Evolutionary conservation across 1,284 basidiomycete species (phyloP), one percentile per base, ranked within the genome.

Genomic region (Marasmius sp.): DNA sequence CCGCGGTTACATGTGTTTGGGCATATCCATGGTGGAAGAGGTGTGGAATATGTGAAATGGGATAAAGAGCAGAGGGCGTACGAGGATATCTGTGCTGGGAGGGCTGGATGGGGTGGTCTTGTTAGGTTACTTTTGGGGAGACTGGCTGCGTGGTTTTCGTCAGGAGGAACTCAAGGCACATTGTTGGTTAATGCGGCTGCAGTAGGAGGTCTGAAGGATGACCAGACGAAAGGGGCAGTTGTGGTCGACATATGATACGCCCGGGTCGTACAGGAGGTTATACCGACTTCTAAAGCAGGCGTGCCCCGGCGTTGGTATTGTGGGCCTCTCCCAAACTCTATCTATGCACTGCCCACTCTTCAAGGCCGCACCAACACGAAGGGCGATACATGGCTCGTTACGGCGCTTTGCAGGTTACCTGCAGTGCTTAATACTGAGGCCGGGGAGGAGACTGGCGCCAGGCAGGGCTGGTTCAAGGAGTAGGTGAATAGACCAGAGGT

Each of bases 391-490:
- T 90, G 87, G 88, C 70, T 90, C 36, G 82, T 85, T n/a, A 88
- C 88, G 2, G 89, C 80, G 2, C 83, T 93, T 6, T 91, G 91
- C 71, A 89, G 83, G 0, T 66, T 87, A 36, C 88, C 89, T 8
- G 77, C 73, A 59, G 68, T 73, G 37, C 78, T 68, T n/a, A 27
- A 45, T 50, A 54, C 18, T 16, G 51, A 50, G 59, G 14, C n/a
- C 1, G 41, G 64, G 7, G 74, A 74, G 1, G 65, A 70, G 55
- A 71, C 74, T 36, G 83, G 83, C 45, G 78, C 81, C 45, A 69
- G 64, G 10, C 60, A 64, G 56, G 83, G 78, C 6, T 88, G 86
- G 86, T 71, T 76, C 39, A 69, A 69, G 34, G 83, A 84, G 68
- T 88, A 85, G 86, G 69, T 75, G 56, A 84, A 79, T 66, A 77